Evolutionary conservation across 2,329 filamentous ascomycete species (phyloP).

Genomic region (Chrysosphaeria jannelii): DNA sequence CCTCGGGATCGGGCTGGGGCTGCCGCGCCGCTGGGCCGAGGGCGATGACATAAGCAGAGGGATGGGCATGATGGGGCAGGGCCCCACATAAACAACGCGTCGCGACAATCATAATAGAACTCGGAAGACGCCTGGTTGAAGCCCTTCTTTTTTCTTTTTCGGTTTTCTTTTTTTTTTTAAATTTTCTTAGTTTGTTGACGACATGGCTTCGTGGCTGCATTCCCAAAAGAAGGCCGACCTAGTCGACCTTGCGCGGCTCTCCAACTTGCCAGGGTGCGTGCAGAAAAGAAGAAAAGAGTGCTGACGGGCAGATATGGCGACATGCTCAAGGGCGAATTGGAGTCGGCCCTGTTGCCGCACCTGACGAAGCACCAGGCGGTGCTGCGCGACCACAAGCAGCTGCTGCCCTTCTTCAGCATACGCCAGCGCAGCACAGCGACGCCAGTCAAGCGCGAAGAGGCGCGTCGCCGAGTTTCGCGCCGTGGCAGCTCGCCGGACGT

Average conservation of each 20-base stretch:
- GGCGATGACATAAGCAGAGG: too few species aligned
- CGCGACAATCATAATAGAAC: too few species aligned
- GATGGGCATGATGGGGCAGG: too few species aligned
- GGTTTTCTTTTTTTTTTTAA: background rate
- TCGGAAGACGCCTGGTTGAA: too few species aligned
- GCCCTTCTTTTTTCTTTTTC: background rate
- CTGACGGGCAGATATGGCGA: too few species aligned
- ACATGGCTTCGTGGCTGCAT: slow-evolving; percentile 32
- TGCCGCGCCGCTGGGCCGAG: too few species aligned
- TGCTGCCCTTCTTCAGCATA: slow-evolving; percentile 48
- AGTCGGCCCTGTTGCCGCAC: slow-evolving; percentile 40
- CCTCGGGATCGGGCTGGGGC: background rate
- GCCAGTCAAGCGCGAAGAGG: slow-evolving; percentile 28
- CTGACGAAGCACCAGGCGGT: slow-evolving; percentile 36
- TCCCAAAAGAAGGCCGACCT: slow-evolving; percentile 62
- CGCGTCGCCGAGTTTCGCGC: too few species aligned
- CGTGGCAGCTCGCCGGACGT: too few species aligned
- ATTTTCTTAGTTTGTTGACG: background rate
- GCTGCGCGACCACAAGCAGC: slow-evolving; percentile 29
- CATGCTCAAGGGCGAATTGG: slow-evolving; percentile 61
- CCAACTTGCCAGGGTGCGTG: background rate
- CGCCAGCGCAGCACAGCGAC: slow-evolving; percentile 27
- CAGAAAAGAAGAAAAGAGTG: too few species aligned
- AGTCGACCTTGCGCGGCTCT: slow-evolving; percentile 24
- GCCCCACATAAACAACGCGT: too few species aligned